Evolutionary conservation across 176 grass and related monocot genomes (phyloP), one percentile per base, ranked within the genome.

Genomic region (Stipa capillata): DNA sequence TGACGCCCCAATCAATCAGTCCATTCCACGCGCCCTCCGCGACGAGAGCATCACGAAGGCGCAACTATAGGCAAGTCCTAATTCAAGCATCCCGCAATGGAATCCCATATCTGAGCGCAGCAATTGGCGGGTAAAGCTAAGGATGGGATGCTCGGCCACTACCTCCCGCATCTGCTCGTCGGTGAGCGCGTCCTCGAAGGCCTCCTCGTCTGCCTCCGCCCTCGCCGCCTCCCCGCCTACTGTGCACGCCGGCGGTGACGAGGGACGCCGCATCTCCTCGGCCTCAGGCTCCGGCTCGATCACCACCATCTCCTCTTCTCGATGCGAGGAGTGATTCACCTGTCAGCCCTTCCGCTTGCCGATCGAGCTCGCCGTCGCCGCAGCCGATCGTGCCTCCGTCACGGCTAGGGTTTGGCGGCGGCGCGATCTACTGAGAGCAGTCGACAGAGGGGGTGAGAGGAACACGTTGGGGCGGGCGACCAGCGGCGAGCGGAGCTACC

Each of bases 151-250:
- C 20, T 35, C 20, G 29, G 29, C 28, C 62, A 43, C 29, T 52
- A 95, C 93, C 93, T 92, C 89, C 18, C 66, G 82, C 55, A 95
- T 77, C 82, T 95, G 93, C 62, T 95, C 93, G 33, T 95, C 89
- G 21, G 89, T 92, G 47, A 95, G 85, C 17, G 93, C 93, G 79
- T 95, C 93, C 73, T 95, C 93, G 55, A 95, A 95, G 47, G 80
- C 42, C 8, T 92, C 93, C 24, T 90, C 91, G 1, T 82, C 77
- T 50, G 84, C 64, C 58, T 27, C 60, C 72, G 73, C 43, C 61
- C 41, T 73, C 73, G 79, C n/a, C 15, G 47, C 57, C 51, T 8
- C 40, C 40, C 13, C 51, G 36, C 37, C 35, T 34, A 41, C 68
- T 7, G 29, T 72, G 50, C 50, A n/a, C 10, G 13, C 21, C 6